A percentile compares a stretch with the other conserved stretches of the same genome.
Conservation (phyloP, 352 stramenopile genomes). For the Phytopythium aichiense region DNA sequence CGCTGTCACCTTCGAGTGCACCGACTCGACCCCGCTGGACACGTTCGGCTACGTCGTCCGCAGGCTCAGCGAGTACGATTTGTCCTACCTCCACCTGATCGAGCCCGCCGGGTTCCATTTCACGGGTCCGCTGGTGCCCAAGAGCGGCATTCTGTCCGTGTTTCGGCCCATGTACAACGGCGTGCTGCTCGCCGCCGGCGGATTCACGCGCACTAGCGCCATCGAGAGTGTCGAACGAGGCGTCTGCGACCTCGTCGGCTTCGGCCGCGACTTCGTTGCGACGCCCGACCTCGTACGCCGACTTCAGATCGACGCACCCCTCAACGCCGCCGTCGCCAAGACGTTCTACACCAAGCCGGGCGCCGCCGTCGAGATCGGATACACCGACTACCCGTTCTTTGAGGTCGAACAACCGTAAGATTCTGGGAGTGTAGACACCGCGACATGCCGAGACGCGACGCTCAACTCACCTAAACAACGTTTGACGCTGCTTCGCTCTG, state of each 20-base stretch:
- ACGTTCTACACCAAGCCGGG: constrained; percentile 18
- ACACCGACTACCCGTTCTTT: constrained; percentile 20
- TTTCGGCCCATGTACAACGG: constrained; percentile 35
- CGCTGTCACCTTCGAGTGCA: constrained; percentile 28
- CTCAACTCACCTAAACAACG: not conserved
- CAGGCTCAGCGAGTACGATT: constrained; percentile 24
- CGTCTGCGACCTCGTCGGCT: constrained; percentile 34
- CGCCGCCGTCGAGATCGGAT: constrained; percentile 11
- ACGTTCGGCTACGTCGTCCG: constrained; percentile 25
- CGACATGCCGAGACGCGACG: constrained; percentile 1
- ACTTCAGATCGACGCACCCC: constrained; percentile 18
- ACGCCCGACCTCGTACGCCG: constrained; percentile 41
- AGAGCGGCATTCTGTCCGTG: constrained; percentile 21
- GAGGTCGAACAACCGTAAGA: not conserved
- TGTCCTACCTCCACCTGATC: constrained; percentile 36
- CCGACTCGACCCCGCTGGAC: constrained; percentile 23
- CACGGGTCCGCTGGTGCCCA: constrained; percentile 11
- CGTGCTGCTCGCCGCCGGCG: constrained; percentile 25
- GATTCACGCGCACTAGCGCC: constrained; percentile 22
- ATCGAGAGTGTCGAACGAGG: constrained; percentile 24
- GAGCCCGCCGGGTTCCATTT: constrained; percentile 26
- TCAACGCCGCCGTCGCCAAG: constrained; percentile 24
- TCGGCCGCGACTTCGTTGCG: constrained; percentile 45
- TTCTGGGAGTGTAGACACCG: not conserved
- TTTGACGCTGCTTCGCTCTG: not conserved